Evolutionary conservation across 1,139 yeast species (phyloP).

Genomic region (Geotrichum restrictum): DNA sequence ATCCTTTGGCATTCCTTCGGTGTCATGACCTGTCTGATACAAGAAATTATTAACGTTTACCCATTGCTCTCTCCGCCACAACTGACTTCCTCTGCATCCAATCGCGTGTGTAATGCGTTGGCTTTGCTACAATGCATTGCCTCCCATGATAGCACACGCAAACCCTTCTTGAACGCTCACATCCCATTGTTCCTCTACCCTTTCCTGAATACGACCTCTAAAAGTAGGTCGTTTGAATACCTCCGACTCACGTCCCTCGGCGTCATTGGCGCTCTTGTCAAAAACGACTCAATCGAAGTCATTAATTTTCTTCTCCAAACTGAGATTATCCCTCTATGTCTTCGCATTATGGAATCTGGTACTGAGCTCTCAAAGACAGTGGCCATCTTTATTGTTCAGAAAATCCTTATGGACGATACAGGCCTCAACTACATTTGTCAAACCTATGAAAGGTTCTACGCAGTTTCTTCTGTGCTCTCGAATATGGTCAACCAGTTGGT

Average conservation of each 20-base stretch:
- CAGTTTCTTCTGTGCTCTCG: slow-evolving; percentile 84
- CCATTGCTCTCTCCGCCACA: slow-evolving; percentile 89
- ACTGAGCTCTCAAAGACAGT: slow-evolving; percentile 93
- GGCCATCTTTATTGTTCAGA: slow-evolving; percentile 91
- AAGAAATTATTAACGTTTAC: slow-evolving; percentile 85
- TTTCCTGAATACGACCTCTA: slow-evolving; percentile 84
- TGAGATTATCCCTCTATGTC: slow-evolving; percentile 90
- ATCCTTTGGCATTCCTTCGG: slow-evolving; percentile 96
- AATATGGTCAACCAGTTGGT: slow-evolving; percentile 86
- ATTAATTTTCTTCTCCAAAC: slow-evolving; percentile 85
- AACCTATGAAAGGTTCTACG: slow-evolving; percentile 89
- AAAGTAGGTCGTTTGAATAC: slow-evolving; percentile 90
- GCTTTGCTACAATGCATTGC: slow-evolving; percentile 96
- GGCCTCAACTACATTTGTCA: slow-evolving; percentile 92
- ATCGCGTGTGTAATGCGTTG: slow-evolving; percentile 91
- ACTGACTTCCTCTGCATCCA: slow-evolving; percentile 80
- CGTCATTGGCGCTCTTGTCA: slow-evolving; percentile 93
- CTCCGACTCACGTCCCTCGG: slow-evolving; percentile 88
- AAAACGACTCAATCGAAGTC: slow-evolving; percentile 93
- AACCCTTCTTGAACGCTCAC: slow-evolving; percentile 79
- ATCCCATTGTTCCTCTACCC: slow-evolving; percentile 91
- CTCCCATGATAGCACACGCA: slow-evolving; percentile 86
- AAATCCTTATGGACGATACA: slow-evolving; percentile 83
- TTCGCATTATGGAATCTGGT: slow-evolving; percentile 92
- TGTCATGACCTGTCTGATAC: slow-evolving; percentile 86